Conservation (phyloP, 805 yeast species). For the Candida suzukii region DNA sequence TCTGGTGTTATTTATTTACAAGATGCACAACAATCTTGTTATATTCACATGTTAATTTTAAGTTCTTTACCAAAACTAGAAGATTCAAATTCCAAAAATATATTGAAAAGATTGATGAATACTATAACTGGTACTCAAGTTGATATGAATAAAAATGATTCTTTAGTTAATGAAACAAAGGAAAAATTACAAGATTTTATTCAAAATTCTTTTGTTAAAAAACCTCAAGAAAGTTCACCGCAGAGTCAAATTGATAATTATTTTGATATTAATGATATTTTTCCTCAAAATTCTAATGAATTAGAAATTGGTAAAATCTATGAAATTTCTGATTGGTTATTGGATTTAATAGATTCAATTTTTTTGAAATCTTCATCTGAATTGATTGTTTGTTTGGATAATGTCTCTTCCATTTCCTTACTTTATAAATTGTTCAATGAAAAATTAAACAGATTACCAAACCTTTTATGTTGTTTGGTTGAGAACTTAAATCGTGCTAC, state of each 20-base stretch:
- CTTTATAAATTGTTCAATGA: constrained; percentile 14
- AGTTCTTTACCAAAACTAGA: constrained; percentile 51
- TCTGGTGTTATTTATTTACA: constrained; percentile 71
- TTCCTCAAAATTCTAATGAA: background rate
- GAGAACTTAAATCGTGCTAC: constrained; percentile 5
- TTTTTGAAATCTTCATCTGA: background rate
- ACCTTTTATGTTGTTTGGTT: constrained; percentile 10
- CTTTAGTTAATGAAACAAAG: background rate
- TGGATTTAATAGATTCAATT: constrained; percentile 2
- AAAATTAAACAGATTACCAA: constrained; percentile 9
- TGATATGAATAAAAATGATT: constrained; percentile 4
- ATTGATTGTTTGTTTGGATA: background rate
- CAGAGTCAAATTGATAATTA: background rate
- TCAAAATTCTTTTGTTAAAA: background rate
- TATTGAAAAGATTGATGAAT: constrained; percentile 20
- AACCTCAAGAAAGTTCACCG: background rate
- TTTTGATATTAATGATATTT: background rate
- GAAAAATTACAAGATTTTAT: constrained; percentile 5
- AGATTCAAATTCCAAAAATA: constrained; percentile 28
- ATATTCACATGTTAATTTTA: constrained; percentile 48
- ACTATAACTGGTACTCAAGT: constrained; percentile 15
- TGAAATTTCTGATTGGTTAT: constrained; percentile 7
- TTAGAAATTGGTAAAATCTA: constrained; percentile 9
- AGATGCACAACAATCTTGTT: constrained; percentile 42
- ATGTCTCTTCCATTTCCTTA: background rate